Evolutionary conservation across 345 rosid species (phyloP), one percentile per base, ranked within the genome.

Genomic region (Linum usitatissimum): DNA sequence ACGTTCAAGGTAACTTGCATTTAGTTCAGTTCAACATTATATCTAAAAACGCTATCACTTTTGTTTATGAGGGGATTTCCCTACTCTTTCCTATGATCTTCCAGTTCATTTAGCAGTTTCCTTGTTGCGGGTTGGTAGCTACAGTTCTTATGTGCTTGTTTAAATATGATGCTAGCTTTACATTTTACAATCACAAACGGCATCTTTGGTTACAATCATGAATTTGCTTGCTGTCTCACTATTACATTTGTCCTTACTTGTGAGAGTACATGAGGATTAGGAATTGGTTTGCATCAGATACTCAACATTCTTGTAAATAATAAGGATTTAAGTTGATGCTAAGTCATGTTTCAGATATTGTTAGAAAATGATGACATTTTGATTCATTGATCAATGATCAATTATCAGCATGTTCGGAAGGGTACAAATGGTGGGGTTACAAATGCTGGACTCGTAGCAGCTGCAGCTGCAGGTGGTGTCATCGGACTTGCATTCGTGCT

Each of bases 341-440:
- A 45, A 45, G 51, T 45, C 51, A 9, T 10, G 28, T 45, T 10
- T 13, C 10, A 12, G 51, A 15, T 45, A 45, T 10, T 45, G 14
- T 45, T 1, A 15, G 51, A 15, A 10, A 15, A 55, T 54, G 34
- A 61, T 55, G 59, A 55, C 36, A 60, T 55, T 39, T 64, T 78
- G 54, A 78, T 58, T 17, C 31, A 23, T 0, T 77, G 60, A 48
- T 60, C 53, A 18, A 57, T 68, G 49, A 42, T 21, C 8, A 34
- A 34, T 3, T 75, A 51, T 61, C 81, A 93, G 97, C 94, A 87
- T 21, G 99, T 90, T 64, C 83, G 79, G 72, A 84, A 73, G 76
- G 99, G 99, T 48, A 90, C 99, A 19, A 93, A 90, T 70, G 99
- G 99, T 59, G 96, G 97, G 39, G 94, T 93, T 61, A 93, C 97